A percentile compares a stretch with the other conserved stretches of the same genome.
phyloP scores from a whole-genome alignment of 2,329 filamentous ascomycete species.

The Colletotrichum sp. region DNA sequence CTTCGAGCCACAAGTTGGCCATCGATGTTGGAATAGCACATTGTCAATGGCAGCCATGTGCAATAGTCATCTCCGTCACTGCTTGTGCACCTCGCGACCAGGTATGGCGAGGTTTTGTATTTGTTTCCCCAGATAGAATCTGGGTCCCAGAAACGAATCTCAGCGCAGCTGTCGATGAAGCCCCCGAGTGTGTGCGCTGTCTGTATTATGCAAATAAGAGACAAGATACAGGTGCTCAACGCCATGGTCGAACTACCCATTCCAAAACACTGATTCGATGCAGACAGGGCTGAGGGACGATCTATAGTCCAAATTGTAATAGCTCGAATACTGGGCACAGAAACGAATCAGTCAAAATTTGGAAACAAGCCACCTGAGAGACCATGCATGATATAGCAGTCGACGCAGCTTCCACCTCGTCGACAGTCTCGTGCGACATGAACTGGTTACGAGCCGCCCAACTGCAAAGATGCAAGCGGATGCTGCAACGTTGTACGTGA shows the following conservation, averaged over 20 bases:
- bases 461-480: background rate
- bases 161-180: background rate
- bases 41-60: background rate
- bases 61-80: background rate
- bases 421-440: background rate
- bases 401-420: fast-evolving
- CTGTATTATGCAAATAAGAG: background rate
- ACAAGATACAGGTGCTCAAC: fast-evolving
- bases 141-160: background rate
- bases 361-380: background rate
- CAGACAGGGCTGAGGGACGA: background rate
- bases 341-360: background rate
- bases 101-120: background rate
- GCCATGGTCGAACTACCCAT: background rate
- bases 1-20: background rate
- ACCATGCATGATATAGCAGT: fast-evolving
- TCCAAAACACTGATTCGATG: background rate
- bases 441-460: fast-evolving
- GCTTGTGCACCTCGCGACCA: background rate
- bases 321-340: fast-evolving
- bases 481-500: background rate
- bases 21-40: background rate
- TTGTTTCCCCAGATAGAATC: background rate
- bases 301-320: fast-evolving
- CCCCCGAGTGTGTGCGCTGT: background rate